A percentile compares a stretch with the other conserved stretches of the same genome.
phyloP scores from a whole-genome alignment of 345 rosid species.

The Pelargonium nanum region DNA sequence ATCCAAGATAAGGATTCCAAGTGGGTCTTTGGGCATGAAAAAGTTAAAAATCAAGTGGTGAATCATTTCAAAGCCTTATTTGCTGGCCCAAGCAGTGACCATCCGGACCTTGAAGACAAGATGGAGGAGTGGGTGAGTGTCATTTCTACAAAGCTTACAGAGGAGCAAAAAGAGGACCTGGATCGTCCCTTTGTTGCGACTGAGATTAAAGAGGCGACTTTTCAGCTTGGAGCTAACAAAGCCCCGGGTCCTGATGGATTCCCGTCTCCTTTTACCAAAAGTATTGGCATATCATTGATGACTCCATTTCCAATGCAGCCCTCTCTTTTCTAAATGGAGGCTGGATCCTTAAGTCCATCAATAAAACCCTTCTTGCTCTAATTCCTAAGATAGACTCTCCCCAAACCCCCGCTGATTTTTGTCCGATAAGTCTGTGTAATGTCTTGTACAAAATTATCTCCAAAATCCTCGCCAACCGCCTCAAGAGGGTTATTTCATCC shows the following conservation, averaged over 20 bases:
- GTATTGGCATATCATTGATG: not conserved
- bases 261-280: not conserved
- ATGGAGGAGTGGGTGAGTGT: too few species aligned
- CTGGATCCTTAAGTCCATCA: not conserved
- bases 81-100: too few species aligned
- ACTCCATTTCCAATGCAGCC: not conserved
- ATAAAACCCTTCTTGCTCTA: not conserved
- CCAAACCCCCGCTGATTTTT: not conserved
- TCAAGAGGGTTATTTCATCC: not conserved
- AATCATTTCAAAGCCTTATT: too few species aligned
- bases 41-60: too few species aligned
- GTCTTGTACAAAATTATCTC: not conserved
- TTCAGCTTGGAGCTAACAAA: not conserved
- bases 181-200: not conserved
- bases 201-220: not conserved
- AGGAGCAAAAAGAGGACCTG: too few species aligned
- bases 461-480: not conserved
- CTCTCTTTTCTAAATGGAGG: not conserved
- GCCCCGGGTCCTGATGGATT: not conserved
- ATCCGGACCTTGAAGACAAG: too few species aligned
- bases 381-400: too few species aligned
- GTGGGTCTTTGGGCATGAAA: too few species aligned
- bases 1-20: too few species aligned
- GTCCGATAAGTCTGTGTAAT: not conserved
- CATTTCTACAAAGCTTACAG: too few species aligned